phyloP scores from a whole-genome alignment of 768 basidiomycete species.

The Russula lepida region DNA sequence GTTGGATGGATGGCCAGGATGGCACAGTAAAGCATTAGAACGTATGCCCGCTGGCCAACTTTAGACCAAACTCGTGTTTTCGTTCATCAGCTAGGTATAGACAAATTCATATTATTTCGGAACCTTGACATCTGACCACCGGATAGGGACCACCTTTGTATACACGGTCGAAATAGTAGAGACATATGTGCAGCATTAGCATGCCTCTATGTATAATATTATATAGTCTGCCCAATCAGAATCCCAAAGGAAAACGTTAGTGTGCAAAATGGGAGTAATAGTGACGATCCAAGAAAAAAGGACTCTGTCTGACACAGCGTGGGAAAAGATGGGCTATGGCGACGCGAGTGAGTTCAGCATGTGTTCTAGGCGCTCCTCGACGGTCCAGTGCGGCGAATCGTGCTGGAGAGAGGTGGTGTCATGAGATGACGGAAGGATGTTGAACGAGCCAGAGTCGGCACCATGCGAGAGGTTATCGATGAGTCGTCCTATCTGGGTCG shows the following conservation, averaged over 20 bases:
- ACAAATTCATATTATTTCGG: background rate
- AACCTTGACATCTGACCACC: constrained; percentile 2
- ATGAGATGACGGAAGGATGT: constrained; percentile 45
- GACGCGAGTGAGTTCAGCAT: constrained; percentile 44
- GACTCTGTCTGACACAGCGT: constrained; percentile 5
- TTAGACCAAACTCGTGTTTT: background rate
- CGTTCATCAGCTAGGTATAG: background rate
- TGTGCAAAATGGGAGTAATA: constrained; percentile 1
- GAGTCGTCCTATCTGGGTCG: constrained; percentile 72
- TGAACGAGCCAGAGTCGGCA: constrained; percentile 78
- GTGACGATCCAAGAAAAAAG: constrained; percentile 3
- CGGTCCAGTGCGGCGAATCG: constrained; percentile 51
- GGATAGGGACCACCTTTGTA: constrained; percentile 2
- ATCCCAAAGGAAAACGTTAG: background rate
- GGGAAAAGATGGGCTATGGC: constrained; percentile 22
- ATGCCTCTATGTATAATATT: constrained; percentile 6
- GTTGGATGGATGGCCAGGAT: constrained; percentile 57
- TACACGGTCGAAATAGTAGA: constrained; percentile 8
- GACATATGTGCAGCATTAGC: constrained; percentile 19
- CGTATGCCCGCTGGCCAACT: background rate
- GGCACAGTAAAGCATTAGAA: constrained; percentile 28
- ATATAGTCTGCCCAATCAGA: constrained; percentile 6
- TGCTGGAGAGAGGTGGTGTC: constrained; percentile 35
- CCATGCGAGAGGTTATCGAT: constrained; percentile 78
- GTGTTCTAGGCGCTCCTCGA: constrained; percentile 69